phyloP scores from a whole-genome alignment of 1,139 yeast genomes.

The Geotrichum candidum region DNA sequence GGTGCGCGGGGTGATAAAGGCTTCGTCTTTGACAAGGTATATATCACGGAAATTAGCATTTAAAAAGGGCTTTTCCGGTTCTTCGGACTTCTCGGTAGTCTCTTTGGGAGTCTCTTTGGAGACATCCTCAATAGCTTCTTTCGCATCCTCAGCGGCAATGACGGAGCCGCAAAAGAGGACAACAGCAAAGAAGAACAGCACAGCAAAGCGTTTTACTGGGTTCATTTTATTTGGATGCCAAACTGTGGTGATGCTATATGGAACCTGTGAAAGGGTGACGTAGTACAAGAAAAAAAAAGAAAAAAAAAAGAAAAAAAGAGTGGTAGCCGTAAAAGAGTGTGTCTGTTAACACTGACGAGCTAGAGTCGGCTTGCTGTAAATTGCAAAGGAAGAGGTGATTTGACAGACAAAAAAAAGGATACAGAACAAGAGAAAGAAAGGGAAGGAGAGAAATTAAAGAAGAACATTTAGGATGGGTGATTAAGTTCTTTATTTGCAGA shows the following conservation, averaged over 20 bases:
- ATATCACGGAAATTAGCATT: conserved; percentile 11
- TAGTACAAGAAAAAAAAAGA: background rate
- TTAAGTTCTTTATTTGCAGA: background rate
- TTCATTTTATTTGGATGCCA: background rate
- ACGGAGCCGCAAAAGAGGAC: background rate
- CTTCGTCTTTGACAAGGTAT: conserved; percentile 14
- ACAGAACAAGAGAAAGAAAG: background rate
- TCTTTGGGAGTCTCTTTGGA: background rate
- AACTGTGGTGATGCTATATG: background rate
- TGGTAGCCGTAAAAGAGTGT: background rate
- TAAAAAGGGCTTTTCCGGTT: conserved; percentile 8
- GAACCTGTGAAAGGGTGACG: background rate
- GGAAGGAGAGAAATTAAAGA: background rate
- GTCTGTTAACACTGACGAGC: background rate
- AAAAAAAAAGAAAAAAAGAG: background rate
- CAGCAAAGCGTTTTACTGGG: background rate
- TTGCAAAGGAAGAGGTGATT: background rate
- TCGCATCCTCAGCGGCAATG: background rate
- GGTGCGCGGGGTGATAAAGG: conserved; percentile 15
- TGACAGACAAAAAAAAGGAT: background rate
- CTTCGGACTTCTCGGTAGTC: background rate
- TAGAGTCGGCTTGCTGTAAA: background rate
- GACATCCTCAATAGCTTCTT: background rate
- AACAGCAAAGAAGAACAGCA: background rate
- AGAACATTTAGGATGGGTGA: background rate